Base-by-base conservation (phyloP, 441 rosid genomes). In the Geranium incanum region DNA sequence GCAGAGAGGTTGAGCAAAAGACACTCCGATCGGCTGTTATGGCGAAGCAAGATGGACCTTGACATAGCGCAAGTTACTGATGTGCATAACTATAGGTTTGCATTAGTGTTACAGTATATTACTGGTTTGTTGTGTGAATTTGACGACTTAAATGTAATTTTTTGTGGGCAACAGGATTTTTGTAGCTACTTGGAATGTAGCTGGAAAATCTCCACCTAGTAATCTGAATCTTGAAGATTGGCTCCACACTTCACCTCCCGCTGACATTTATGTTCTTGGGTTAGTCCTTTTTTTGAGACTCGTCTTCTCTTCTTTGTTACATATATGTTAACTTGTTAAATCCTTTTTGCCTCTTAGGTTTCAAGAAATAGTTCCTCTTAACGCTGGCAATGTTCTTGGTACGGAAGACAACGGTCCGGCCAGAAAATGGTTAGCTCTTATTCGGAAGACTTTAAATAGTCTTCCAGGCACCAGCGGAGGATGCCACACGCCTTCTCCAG, bases 331-430 rank as follows among this genome's bases (percentile, higher is more conserved):
- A 57, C 65, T 21, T 73, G 59, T 77, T 36, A 67, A 3, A 36
- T 11, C 11, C 62, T 21, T 76, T 1, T 33, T 67, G 55, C 60
- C 43, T 76, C 70, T 76, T 80, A 95, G 99, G 73, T 91, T 92
- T 84, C 99, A 95, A 83, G 99, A 95, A 85, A 92, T 95, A 59
- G 98, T 92, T 73, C 98, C 98, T 76, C 82, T 95, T 69, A 95
- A 92, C 80, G 97, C 99, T 70, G 98, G 98, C 33, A 28, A 28
- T 78, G 82, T 95, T 72, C 84, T 95, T 64, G 99, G 99, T 36
- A 85, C 98, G 60, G 99, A 95, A 86, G 98, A 95, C 84, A 95
- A 90, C 74, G 99, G 95, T 16, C 99, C 99, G 18, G 97, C 99
- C 68, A 90, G 87, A 76, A 95, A 92, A 85, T 95, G 99, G 99